Conservation (phyloP, 768 basidiomycete genomes). For the Psilocybe azurescens region DNA sequence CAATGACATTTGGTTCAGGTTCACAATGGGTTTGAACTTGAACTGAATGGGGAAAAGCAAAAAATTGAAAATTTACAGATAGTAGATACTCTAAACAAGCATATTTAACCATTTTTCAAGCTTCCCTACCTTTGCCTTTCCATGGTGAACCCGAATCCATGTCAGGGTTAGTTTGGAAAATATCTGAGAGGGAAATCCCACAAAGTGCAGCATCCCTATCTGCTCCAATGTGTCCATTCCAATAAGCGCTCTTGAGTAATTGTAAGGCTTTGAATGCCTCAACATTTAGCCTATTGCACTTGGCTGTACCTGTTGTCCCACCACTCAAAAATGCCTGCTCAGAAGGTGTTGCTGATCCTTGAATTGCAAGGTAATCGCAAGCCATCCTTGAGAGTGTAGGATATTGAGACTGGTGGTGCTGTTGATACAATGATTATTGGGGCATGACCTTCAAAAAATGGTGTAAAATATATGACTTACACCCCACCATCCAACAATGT, state of each 20-base stretch:
- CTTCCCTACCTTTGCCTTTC: no score
- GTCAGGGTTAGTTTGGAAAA: no score
- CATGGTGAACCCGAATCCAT: neutral
- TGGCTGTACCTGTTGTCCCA: conserved; percentile 20
- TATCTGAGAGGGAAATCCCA: no score
- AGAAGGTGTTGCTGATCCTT: conserved; percentile 33
- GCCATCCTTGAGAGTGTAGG: conserved; percentile 20
- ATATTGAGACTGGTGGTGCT: conserved; percentile 19
- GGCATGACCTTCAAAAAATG: neutral
- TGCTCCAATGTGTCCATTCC: conserved; percentile 18
- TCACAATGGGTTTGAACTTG: no score
- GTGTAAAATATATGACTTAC: conserved; percentile 10
- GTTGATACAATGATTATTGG: neutral
- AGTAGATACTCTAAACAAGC: no score
- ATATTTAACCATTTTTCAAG: no score
- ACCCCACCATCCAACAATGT: conserved; percentile 22
- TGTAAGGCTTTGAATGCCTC: conserved; percentile 23
- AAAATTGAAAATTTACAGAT: no score
- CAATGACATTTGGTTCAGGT: no score
- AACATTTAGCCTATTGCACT: conserved; percentile 15
- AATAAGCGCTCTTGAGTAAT: conserved; percentile 27
- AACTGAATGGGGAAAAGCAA: no score
- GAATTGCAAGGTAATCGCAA: conserved; percentile 28
- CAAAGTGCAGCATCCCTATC: conserved; percentile 16
- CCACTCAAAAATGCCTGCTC: conserved; percentile 32